These are phyloP conservation scores for Coniochaeta prunicola DNA, from an alignment of 2,329 filamentous ascomycete species.

Conservation along the genomic window DNA sequence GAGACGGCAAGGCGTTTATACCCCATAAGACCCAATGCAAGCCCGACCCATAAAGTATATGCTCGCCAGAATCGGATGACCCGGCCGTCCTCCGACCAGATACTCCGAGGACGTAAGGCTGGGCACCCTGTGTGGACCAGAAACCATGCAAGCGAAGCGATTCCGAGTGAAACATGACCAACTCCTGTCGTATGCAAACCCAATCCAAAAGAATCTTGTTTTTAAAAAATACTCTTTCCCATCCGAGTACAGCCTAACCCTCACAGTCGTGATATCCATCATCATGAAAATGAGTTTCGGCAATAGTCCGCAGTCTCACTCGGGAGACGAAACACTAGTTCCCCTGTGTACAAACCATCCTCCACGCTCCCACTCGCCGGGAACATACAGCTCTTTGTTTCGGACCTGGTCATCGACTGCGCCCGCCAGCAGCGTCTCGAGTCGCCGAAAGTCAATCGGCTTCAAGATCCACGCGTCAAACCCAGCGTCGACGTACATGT, in stretches of 20 bases:
- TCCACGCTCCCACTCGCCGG: conserved; percentile 75
- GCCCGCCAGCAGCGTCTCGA: conserved; percentile 61
- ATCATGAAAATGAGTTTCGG: not conserved
- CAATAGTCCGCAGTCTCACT: not conserved
- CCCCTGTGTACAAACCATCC: conserved; percentile 60
- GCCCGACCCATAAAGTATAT: not conserved
- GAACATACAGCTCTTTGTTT: conserved; percentile 56
- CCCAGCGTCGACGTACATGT: conserved; percentile 66
- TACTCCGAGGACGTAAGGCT: not conserved
- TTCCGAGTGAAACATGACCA: not conserved
- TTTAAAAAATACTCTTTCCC: not conserved
- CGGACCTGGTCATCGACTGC: conserved; percentile 56
- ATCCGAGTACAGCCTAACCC: not conserved
- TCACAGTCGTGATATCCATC: not conserved
- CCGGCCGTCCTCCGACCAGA: conserved; percentile 13
- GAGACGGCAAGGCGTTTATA: not conserved
- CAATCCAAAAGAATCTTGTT: not conserved
- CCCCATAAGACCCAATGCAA: not conserved
- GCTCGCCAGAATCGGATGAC: not conserved
- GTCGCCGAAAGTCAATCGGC: conserved; percentile 72
- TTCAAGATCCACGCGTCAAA: conserved; percentile 92
- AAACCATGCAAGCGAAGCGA: not conserved
- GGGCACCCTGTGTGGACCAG: not conserved
- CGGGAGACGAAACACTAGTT: not conserved
- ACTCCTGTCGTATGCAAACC: not conserved